Evolutionary conservation across 176 grass and related monocot species (phyloP), one percentile per base, ranked within the genome.

Genomic region (Hyparrhenia diplandra): DNA sequence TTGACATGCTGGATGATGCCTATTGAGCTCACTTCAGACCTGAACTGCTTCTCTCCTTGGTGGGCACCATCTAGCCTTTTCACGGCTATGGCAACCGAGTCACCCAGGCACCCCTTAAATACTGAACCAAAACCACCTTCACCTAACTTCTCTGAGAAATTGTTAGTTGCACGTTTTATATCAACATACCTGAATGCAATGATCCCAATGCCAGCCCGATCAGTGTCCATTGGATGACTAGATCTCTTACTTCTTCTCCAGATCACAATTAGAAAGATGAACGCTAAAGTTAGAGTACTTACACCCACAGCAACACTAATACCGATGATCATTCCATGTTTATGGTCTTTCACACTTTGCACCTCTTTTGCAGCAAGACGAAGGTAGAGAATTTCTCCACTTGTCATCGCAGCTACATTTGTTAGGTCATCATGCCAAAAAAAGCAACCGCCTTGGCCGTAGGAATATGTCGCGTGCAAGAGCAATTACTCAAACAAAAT

Each of bases 111-210:
- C 0, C 93, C 93, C 36, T 92, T 95, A 54, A 88, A 92, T 25
- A 95, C 90, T 30, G 83, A 90, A 39, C 93, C 90, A 40, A 92
- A 95, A 24, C 93, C 62, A 23, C 88, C 93, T 82, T 13, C 65
- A 0, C 93, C 93, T 62, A 95, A 10, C 79, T 42, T 85, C 12
- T 89, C 88, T 7, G 80, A 86, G 35, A 94, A 94, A 24, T 87
- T 80, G 49, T 80, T 91, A 0, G 92, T 94, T 66, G 88, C 55
- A 29, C 63, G 66, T n/a, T 75, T 47, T 54, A 94, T 30, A 65
- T 91, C 86, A 13, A 17, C 23, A 25, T 91, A 87, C 37, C 64
- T 71, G 69, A 91, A 94, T 65, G 60, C 76, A 84, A 70, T 79
- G 21, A 79, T 32, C 13, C 78, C 46, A 85, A 65, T 60, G 24